Base-by-base conservation (phyloP, 257 asterid genomes). In the Solanum lycopersicoides region DNA sequence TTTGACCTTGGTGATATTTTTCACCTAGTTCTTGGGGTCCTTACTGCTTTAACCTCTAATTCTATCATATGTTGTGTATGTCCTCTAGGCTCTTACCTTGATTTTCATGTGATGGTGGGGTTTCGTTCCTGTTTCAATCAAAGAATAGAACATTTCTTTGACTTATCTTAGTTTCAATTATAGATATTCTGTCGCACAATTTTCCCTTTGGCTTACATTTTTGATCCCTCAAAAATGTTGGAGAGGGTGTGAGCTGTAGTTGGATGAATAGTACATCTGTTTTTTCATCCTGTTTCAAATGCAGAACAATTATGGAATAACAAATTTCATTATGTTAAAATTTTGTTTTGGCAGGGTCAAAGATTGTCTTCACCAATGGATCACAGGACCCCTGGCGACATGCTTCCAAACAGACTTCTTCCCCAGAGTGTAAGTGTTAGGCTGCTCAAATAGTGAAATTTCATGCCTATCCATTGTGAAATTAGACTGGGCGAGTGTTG, bases 341-440 rank as follows among this genome's bases (percentile, higher is more conserved):
- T 44, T 86, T 45, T 73, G 37, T 39, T 23, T 88, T 77, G 87
- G 90, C 96, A 97, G 99, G 98, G 79, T 95, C 99, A 37, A 97
- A 92, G 89, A 97, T 97, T 75, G 89, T 95, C 87, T 97, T 97
- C 91, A 92, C 96, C 15, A 97, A 97, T 88, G 99, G 99, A 92
- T 97, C 99, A 68, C 99, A 97, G 89, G 99, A 97, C 91, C 99
- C 99, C 8, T 97, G 99, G 99, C 97, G 98, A 50, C 99, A 94
- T 91, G 99, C 99, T 85, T 95, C 99, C 86, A 95, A 95, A 88
- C 96, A 93, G 90, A 94, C 91, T 45, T 95, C 99, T 72, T 95
- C 98, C 63, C 92, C 91, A 9, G 98, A 95, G 80, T 88, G 98
- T 95, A 92, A 93, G 98, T 30, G 32, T 80, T 82, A 82, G 20